phyloP scores from a whole-genome alignment of 2,329 filamentous ascomycete genomes.

The Xylaria hypoxylon region DNA sequence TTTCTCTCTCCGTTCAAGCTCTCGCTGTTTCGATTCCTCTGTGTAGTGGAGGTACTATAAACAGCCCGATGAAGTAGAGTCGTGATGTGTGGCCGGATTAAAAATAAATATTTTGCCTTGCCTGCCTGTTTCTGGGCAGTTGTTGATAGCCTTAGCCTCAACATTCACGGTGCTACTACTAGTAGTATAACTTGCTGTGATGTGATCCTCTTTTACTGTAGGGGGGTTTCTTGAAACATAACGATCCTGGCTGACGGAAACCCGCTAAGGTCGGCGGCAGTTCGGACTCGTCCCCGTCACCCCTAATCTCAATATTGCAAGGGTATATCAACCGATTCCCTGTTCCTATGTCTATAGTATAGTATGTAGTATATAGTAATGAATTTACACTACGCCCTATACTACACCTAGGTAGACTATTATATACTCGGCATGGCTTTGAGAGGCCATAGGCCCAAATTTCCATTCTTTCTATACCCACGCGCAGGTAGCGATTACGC shows the following conservation, averaged over 20 bases:
- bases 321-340: constrained; percentile 14
- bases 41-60: not conserved
- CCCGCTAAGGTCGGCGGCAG: not conserved
- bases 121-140: not conserved
- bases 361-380: too few species aligned
- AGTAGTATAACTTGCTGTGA: constrained; percentile 8
- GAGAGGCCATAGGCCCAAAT: not conserved
- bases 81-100: not conserved
- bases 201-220: not conserved
- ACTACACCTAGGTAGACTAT: not conserved
- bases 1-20: constrained; percentile 21
- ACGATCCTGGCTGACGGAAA: constrained; percentile 11
- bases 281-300: constrained; percentile 3
- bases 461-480: constrained; percentile 6
- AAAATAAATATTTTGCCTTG: not conserved
- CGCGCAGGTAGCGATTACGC: constrained; percentile 28
- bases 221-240: too few species aligned
- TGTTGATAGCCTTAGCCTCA: not conserved
- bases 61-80: not conserved
- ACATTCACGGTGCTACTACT: not conserved
- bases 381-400: constrained; percentile 2
- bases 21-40: not conserved
- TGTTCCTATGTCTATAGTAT: constrained; percentile 3
- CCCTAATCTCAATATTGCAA: constrained; percentile 28
- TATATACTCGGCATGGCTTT: constrained; percentile 13